Evolutionary conservation across 192 early-diverging fungal species (phyloP), one percentile per base, ranked within the genome.

Genomic region (Coemansia sp.): DNA sequence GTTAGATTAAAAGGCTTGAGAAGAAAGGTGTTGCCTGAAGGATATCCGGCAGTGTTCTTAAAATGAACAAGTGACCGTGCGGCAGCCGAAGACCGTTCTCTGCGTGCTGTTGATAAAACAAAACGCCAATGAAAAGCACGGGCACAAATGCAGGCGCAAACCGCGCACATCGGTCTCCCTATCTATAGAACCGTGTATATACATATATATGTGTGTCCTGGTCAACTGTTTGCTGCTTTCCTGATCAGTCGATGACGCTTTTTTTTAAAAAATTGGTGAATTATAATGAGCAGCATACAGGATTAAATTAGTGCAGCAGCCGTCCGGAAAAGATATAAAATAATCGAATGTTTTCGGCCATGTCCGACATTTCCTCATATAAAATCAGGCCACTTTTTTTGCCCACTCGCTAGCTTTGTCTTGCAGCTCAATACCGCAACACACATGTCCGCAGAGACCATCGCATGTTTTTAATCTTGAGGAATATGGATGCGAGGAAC

Each of bases 391-490:
- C 39, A 51, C 9, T 23, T 51, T 28, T 51, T 51, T n/a, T n/a
- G n/a, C n/a, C n/a, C n/a, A 10, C 34, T 10, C 34, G 34, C 34
- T 49, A 13, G 18, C 16, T 49, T 49, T 49, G 4, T 23, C 16
- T 42, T 42, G 23, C 45, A 46, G 24, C 39, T 30, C 23, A 36
- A 51, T 23, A 47, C 47, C 58, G 11, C 46, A 50, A 27, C 49
- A 36, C 60, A 9, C 60, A 42, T 42, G 39, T 42, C 39, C 39
- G 39, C 39, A 42, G 39, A 42, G 6, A 4, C n/a, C n/a, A 16
- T 4, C 39, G 39, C 16, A 18, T 42, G 9, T 42, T 42, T 42
- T 42, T 42, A 18, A 16, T 42, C 39, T 18, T 42, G 39, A 16
- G 14, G 16, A 42, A 16, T 4, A 42, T 18, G 39, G 14, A 42